Conservation (phyloP, 805 yeast genomes). For the Hanseniaspora jakobsenii region DNA sequence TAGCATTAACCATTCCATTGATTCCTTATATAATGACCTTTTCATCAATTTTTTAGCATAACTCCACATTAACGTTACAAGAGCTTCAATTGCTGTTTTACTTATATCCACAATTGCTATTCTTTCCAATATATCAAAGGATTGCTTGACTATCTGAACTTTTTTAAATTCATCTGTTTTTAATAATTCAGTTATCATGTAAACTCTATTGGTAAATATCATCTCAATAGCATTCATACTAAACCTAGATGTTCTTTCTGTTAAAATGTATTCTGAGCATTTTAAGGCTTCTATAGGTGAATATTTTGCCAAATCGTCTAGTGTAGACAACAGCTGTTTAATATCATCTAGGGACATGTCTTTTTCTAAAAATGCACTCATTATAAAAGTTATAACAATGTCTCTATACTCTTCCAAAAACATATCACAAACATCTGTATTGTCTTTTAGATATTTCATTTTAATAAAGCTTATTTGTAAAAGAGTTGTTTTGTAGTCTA, state of each 20-base stretch:
- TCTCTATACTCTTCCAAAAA: too few relatives aligned
- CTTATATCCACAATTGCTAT: slow-evolving; percentile 23
- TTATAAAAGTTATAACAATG: too few relatives aligned
- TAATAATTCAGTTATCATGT: slow-evolving; percentile 22
- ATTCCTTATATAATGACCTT: slow-evolving; percentile 18
- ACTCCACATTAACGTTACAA: slow-evolving; percentile 33
- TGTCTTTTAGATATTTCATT: too few relatives aligned
- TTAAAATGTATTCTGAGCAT: slow-evolving; percentile 29
- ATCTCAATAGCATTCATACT: slow-evolving; percentile 19
- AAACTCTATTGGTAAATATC: slow-evolving; percentile 23
- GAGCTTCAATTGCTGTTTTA: slow-evolving; percentile 25
- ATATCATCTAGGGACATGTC: too few relatives aligned
- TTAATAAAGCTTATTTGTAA: too few relatives aligned
- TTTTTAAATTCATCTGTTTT: slow-evolving; percentile 20
- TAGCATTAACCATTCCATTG: slow-evolving; percentile 24
- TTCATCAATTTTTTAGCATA: slow-evolving; percentile 28
- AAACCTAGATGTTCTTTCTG: slow-evolving; percentile 24
- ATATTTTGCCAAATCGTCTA: slow-evolving; percentile 23
- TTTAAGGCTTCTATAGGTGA: slow-evolving; percentile 25
- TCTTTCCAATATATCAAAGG: slow-evolving; percentile 25
- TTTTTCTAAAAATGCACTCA: too few relatives aligned
- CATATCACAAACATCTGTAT: too few relatives aligned
- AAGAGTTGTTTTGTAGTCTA: too few relatives aligned
- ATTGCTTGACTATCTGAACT: slow-evolving; percentile 19
- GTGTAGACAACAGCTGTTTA: too few relatives aligned